phyloP scores from a whole-genome alignment of 2,329 filamentous ascomycete species.

The Teratosphaeria epicoccoides region DNA sequence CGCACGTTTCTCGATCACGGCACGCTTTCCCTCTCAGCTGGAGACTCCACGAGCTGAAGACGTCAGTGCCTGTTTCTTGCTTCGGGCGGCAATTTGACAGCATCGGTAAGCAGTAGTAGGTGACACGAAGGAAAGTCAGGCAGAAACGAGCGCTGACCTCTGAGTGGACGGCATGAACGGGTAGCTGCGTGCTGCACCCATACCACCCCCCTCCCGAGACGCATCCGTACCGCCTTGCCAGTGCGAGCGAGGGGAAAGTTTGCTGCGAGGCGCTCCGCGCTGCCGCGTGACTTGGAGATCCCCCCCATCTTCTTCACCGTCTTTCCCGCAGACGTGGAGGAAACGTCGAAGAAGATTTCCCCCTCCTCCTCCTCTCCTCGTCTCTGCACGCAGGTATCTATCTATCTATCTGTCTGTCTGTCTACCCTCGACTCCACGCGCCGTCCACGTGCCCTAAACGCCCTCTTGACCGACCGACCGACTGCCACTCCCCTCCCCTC shows the following conservation, averaged over 20 bases:
- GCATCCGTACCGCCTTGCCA: background rate
- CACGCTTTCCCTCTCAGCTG: no score
- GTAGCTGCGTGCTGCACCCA: background rate
- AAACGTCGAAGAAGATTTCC: background rate
- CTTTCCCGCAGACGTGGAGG: background rate
- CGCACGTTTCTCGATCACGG: no score
- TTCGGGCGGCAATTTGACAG: no score
- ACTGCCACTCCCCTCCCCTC: no score
- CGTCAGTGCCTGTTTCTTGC: no score
- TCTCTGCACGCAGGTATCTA: background rate
- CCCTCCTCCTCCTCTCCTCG: background rate
- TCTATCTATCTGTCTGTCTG: background rate
- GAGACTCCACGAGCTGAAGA: no score
- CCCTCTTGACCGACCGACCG: no score
- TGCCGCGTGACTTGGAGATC: background rate
- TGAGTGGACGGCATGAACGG: background rate
- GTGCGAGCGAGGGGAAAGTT: background rate
- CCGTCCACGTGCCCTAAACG: no score
- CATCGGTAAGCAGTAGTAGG: no score
- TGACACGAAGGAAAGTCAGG: background rate
- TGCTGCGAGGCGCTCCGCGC: background rate
- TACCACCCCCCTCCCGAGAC: background rate
- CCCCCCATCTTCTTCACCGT: conserved; percentile 1
- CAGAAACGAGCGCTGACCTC: background rate
- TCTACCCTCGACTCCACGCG: no score